A percentile compares a stretch with the other conserved stretches of the same genome.
phyloP scores from a whole-genome alignment of 2,329 filamentous ascomycete species.

The Pseudogymnoascus sp. region DNA sequence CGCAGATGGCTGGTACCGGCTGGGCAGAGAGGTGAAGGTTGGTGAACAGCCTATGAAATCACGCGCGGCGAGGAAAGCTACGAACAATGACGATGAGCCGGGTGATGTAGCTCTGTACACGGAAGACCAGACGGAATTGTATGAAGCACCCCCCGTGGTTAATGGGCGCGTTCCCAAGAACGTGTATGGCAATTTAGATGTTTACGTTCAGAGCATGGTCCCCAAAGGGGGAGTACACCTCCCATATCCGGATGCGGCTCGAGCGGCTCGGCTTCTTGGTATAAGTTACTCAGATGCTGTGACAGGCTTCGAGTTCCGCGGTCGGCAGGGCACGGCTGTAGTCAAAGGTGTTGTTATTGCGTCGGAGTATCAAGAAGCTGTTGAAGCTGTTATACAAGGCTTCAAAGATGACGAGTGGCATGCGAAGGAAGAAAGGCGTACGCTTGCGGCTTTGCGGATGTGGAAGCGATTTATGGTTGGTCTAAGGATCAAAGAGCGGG shows the following conservation, averaged over 20 bases:
- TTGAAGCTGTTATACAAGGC: slow-evolving; percentile 59
- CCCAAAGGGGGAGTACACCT: slow-evolving; percentile 74
- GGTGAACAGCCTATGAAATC: slow-evolving; percentile 79
- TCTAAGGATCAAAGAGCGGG: slow-evolving; percentile 40
- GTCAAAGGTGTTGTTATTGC: slow-evolving; percentile 72
- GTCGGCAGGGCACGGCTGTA: slow-evolving; percentile 77
- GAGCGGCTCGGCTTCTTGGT: slow-evolving; percentile 65
- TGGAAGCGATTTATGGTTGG: slow-evolving; percentile 75
- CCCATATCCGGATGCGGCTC: slow-evolving; percentile 48
- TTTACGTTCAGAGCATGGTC: slow-evolving; percentile 88
- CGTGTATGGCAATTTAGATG: slow-evolving; percentile 85
- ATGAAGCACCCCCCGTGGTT: slow-evolving; percentile 67
- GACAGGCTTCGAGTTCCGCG: slow-evolving; percentile 81
- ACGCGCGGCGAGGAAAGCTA: slow-evolving; percentile 40
- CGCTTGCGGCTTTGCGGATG: slow-evolving; percentile 52
- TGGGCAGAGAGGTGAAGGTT: slow-evolving; percentile 69
- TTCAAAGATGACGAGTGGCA: slow-evolving; percentile 59
- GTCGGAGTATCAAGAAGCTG: slow-evolving; percentile 59
- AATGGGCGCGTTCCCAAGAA: slow-evolving; percentile 78
- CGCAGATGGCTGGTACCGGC: slow-evolving; percentile 82
- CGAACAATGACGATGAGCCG: slow-evolving; percentile 33
- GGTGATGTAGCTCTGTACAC: slow-evolving; percentile 51
- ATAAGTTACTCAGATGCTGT: slow-evolving; percentile 87
- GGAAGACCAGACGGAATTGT: slow-evolving; percentile 60
- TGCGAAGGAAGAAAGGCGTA: slow-evolving; percentile 54